Base-by-base conservation (phyloP, 2,329 filamentous ascomycete species). In the Paradendryphiella salina region DNA sequence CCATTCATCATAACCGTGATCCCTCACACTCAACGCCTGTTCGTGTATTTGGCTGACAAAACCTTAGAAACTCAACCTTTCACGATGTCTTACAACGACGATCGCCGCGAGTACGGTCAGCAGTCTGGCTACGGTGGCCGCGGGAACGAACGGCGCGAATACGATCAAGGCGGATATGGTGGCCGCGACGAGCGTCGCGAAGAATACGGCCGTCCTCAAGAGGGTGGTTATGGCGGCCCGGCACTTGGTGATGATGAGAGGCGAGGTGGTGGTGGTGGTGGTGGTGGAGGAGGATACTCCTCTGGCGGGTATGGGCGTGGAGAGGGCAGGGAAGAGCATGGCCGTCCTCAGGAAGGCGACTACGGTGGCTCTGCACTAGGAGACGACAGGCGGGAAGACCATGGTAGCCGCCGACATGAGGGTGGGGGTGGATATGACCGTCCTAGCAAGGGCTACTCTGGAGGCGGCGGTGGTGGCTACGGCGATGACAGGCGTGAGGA, bases 41-140 rank as follows among this genome's bases (percentile, higher is more conserved):
- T 8, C 9, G 9, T 38, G 15, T 23, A 3, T 8, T 20, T 14
- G 18, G 33, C 44, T 48, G 15, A 52, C 20, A 15, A 14, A 10
- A 5, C 10, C 13, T 2, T 13, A 21, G 17, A 41, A 41, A 14
- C 23, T 10, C 5, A 20, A 14, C 28, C 10, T 11, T 21, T 14
- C 23, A 60, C 21, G 35, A 65, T 66, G 63, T 66, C 63, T 23
- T 64, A 65, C 55, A 67, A 64, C 57, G 54, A 64, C 56, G 58
- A 63, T 11, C 58, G 56, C 20, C 54, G 56, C 52, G 50, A 54
- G 28, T 52, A 48, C 31, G 52, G 47, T 7, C 38, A 45, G 29
- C 46, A 52, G 15, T 56, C 54, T 17, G 51, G 58, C 34, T 47
- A 54, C 8, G 52, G 60, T 28, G 44, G 51, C 36, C 46, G 59